Conservation (phyloP, 176 grass and related monocot species). For the Elaeis guineensis region DNA sequence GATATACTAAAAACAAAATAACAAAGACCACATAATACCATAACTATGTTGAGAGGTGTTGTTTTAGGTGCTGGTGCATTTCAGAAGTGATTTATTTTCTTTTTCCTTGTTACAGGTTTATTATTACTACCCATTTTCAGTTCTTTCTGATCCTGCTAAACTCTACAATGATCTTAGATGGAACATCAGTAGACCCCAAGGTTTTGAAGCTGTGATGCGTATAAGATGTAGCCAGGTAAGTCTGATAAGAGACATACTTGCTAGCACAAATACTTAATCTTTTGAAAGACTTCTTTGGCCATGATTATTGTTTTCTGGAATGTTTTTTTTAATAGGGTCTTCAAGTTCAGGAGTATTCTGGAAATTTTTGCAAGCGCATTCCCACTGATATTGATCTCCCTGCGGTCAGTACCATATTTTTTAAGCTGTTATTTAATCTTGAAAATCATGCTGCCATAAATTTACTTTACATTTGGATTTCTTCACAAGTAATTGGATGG, state of each 20-base stretch:
- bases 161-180: slow-evolving; percentile 94
- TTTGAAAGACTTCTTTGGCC: too few species aligned
- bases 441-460: too few species aligned
- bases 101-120: slow-evolving; percentile 50
- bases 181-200: slow-evolving; percentile 89
- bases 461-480: too few species aligned
- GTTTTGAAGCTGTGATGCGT: slow-evolving; percentile 89
- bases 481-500: too few species aligned
- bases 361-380: slow-evolving; percentile 87
- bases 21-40: too few species aligned
- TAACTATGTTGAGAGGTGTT: too few species aligned
- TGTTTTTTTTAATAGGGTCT: slow-evolving; percentile 39
- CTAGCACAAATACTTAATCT: neutral
- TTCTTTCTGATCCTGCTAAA: slow-evolving; percentile 75
- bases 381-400: slow-evolving; percentile 93
- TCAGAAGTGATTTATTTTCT: slow-evolving; percentile 10
- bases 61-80: too few species aligned
- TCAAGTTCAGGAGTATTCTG: slow-evolving; percentile 77
- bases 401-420: slow-evolving; percentile 35
- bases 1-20: too few species aligned
- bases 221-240: slow-evolving; percentile 72
- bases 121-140: slow-evolving; percentile 90
- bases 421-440: neutral
- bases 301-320: neutral
- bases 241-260: slow-evolving; percentile 23